These are phyloP conservation scores for Hypoxylon lienhwacheense DNA, from an alignment of 495 filamentous ascomycete species.

Conservation along the genomic window DNA sequence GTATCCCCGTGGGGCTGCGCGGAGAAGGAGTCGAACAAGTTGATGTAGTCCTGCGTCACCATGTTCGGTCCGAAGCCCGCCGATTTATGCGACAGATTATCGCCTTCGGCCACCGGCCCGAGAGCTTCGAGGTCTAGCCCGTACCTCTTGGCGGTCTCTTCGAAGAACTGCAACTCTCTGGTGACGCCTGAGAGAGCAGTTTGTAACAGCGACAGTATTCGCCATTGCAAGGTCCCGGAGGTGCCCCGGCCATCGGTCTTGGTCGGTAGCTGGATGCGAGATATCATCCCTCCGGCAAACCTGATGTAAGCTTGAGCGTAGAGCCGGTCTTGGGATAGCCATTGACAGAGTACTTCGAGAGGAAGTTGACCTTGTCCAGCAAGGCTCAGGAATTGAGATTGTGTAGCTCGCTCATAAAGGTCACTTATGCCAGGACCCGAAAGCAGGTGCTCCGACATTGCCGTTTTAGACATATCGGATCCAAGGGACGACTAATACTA, in stretches of 20 bases:
- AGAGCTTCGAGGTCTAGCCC: conserved; percentile 55
- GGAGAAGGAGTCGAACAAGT: conserved; percentile 40
- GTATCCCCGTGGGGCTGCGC: conserved; percentile 15
- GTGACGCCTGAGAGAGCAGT: conserved; percentile 64
- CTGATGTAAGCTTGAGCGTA: conserved; percentile 74
- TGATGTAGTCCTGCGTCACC: conserved; percentile 38
- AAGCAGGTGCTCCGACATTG: conserved; percentile 58
- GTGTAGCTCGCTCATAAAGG: conserved; percentile 60
- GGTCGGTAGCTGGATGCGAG: conserved; percentile 61
- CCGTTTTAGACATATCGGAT: conserved; percentile 36
- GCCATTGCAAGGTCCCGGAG: conserved; percentile 47
- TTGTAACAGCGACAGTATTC: conserved; percentile 63
- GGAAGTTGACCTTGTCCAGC: conserved; percentile 66
- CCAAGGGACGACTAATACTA: neutral
- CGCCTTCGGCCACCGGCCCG: conserved; percentile 35
- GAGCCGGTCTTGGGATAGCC: conserved; percentile 75
- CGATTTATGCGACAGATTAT: conserved; percentile 19
- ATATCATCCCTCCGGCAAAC: conserved; percentile 67
- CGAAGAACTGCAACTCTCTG: conserved; percentile 69
- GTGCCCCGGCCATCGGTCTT: conserved; percentile 34
- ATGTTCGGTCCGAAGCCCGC: conserved; percentile 34
- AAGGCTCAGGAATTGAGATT: conserved; percentile 66
- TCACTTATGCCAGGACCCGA: conserved; percentile 32
- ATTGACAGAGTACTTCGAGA: conserved; percentile 59
- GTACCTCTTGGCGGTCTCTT: conserved; percentile 63